These are phyloP conservation scores for Psidium friedrichsthalianum DNA, from an alignment of 345 rosid species.

Conservation along the genomic window DNA sequence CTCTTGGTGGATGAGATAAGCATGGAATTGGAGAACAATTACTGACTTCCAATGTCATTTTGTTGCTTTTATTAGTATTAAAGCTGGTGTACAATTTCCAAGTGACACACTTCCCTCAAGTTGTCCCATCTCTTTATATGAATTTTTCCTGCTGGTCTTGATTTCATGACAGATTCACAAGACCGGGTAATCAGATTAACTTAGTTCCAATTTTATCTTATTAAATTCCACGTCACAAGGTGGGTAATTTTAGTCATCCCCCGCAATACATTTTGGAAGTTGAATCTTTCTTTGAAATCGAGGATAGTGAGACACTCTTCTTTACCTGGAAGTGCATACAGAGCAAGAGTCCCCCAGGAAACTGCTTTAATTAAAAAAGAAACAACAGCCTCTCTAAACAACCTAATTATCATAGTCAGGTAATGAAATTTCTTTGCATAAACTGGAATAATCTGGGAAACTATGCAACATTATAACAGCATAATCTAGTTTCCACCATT, in stretches of 20 bases:
- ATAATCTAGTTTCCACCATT: background rate
- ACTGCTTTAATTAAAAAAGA: background rate
- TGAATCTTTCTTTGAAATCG: background rate
- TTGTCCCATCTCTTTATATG: background rate
- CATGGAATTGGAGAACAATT: background rate
- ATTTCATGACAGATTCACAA: background rate
- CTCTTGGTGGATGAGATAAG: background rate
- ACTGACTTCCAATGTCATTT: background rate
- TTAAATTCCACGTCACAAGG: background rate
- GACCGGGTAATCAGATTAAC: background rate
- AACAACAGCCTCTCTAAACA: background rate
- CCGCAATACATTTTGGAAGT: background rate
- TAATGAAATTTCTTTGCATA: background rate
- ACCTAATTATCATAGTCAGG: background rate
- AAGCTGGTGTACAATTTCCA: background rate
- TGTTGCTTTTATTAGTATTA: background rate
- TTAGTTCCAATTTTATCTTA: background rate
- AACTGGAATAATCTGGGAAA: background rate
- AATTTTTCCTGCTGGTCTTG: background rate
- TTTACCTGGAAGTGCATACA: background rate
- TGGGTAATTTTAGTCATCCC: background rate
- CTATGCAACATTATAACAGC: background rate
- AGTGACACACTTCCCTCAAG: background rate
- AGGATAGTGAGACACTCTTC: background rate
- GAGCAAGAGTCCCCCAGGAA: background rate